These are phyloP conservation scores for Sarcomyxa edulis DNA, from an alignment of 768 basidiomycete genomes.

Conservation along the genomic window DNA sequence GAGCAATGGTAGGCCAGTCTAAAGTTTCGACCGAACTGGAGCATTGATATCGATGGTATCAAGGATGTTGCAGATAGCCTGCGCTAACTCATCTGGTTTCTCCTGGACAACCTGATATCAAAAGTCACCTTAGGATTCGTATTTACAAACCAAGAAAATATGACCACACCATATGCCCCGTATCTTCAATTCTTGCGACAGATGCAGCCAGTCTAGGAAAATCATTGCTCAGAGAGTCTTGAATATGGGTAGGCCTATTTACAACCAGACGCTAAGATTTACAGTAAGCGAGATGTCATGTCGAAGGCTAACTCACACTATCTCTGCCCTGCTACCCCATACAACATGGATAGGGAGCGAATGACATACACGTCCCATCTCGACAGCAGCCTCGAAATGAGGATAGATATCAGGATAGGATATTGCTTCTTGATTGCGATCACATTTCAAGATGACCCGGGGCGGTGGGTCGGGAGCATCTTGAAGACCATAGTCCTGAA, in stretches of 20 bases:
- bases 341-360: conserved; percentile 38
- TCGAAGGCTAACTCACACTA: conserved; percentile 23
- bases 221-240: conserved; percentile 29
- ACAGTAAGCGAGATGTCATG: background rate
- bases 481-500: conserved; percentile 40
- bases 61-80: conserved; percentile 29
- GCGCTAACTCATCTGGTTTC: conserved; percentile 24
- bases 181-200: conserved; percentile 28
- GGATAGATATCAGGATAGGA: conserved; percentile 5
- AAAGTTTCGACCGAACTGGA: too few relatives aligned
- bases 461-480: conserved; percentile 20
- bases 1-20: too few relatives aligned
- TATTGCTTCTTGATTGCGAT: background rate
- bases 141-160: background rate
- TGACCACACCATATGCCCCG: conserved; percentile 35
- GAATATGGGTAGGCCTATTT: too few relatives aligned
- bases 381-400: conserved; percentile 3
- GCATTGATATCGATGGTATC: too few relatives aligned
- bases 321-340: conserved; percentile 40
- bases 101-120: conserved; percentile 23
- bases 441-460: too few relatives aligned
- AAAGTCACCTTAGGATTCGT: background rate
- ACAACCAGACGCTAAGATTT: conserved; percentile 11
- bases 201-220: conserved; percentile 31
- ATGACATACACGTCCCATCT: too few relatives aligned